Base-by-base conservation (phyloP, 1,284 basidiomycete species). In the Pascua guehoae region DNA sequence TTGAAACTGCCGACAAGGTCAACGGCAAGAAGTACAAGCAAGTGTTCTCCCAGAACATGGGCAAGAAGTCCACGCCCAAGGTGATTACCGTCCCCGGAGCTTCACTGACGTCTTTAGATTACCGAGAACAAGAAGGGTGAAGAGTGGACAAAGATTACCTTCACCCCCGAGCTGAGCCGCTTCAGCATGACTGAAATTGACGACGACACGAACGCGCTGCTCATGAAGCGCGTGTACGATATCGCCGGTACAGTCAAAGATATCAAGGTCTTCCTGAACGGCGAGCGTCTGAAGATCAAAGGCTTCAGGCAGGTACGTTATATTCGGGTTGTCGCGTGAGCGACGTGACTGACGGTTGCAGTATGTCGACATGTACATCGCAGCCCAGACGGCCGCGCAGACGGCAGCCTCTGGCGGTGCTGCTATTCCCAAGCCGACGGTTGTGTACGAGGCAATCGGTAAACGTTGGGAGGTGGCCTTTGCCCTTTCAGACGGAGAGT, bases 181-280 rank as follows among this genome's bases (percentile, higher is more conserved):
- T 98, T 99, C 74, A 89, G 90, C 50, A 98, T 98, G 95, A 84
- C 86, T 12, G 72, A 76, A 8, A 96, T 99, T 69, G 93, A 98
- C 76, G 87, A 88, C 32, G 94, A 98, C 73, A 95, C 91, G 5
- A 83, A 91, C 54, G 85, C 91, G 14, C 83, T 99, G 38, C 82
- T 99, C 54, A 87, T 88, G 78, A 93, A 95, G 79, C 91, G 96
- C 56, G 96, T 97, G 3, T 98, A 93, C 76, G 96, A 99, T 72
- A 85, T 98, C 83, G 93, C 95, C 2, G 96, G 96, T 18, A 97
- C 94, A 8, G 84, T 93, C 63, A 91, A 86, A 76, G 89, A 93
- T 67, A 82, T 96, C 74, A 98, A 98, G 76, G 95, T 98, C 16
- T 90, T 83, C 73, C 82, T 98, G 61, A 95, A 98, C 73, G 91